phyloP scores from a whole-genome alignment of 1,284 basidiomycete species.

The Apiotrichum brassicae region DNA sequence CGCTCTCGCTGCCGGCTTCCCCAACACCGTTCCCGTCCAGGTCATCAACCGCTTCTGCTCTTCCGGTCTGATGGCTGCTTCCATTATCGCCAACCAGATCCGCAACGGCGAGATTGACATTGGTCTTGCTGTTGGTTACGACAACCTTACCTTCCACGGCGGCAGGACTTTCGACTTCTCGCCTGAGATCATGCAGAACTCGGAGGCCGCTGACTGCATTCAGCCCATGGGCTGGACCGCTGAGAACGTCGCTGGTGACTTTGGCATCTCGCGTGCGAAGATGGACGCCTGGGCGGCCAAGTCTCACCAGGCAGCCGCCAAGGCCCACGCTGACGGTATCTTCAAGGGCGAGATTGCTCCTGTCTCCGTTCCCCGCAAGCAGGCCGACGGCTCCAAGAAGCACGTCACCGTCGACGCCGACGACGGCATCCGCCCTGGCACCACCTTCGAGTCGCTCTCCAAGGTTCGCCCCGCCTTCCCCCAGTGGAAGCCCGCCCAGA shows the following conservation, averaged over 20 bases:
- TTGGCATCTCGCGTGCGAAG: slow-evolving; percentile 57
- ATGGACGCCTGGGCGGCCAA: slow-evolving; percentile 82
- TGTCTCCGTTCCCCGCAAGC: slow-evolving; percentile 58
- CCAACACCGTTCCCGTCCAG: slow-evolving; percentile 58
- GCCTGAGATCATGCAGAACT: slow-evolving; percentile 64
- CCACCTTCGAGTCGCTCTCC: slow-evolving; percentile 68
- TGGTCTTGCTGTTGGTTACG: slow-evolving; percentile 88
- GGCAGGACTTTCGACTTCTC: slow-evolving; percentile 48
- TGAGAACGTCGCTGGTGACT: slow-evolving; percentile 83
- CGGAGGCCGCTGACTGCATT: slow-evolving; percentile 82
- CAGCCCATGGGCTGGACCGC: slow-evolving; percentile 96
- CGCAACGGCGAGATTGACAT: slow-evolving; percentile 77
- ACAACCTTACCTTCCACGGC: slow-evolving; percentile 68
- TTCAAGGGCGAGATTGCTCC: slow-evolving; percentile 83
- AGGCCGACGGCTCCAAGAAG: slow-evolving; percentile 41
- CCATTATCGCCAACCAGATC: slow-evolving; percentile 84
- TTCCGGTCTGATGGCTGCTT: slow-evolving; percentile 67
- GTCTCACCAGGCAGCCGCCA: slow-evolving; percentile 71
- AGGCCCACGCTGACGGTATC: slow-evolving; percentile 72
- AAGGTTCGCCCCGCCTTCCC: slow-evolving; percentile 84
- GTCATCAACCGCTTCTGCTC: slow-evolving; percentile 97
- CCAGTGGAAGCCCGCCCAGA: slow-evolving; percentile 56
- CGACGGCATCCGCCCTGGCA: slow-evolving; percentile 80
- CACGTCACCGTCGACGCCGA: slow-evolving; percentile 73
- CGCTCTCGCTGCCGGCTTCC: slow-evolving; percentile 15